Evolutionary conservation across 345 rosid genomes (phyloP).

Genomic region (Salix caprea): DNA sequence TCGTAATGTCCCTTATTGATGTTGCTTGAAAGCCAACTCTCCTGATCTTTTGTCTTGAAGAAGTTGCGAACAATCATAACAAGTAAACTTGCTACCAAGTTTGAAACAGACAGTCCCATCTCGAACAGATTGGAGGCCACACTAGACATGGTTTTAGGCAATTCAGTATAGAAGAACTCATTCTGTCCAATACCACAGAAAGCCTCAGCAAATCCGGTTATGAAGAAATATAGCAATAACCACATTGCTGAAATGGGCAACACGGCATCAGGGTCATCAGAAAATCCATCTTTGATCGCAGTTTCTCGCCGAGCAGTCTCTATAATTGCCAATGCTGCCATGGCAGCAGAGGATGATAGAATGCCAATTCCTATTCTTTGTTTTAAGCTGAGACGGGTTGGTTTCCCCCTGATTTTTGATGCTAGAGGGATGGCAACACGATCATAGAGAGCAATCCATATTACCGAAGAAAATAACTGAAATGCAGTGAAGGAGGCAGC

Average conservation of each 20-base stretch:
- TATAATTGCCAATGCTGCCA: conserved; percentile 28
- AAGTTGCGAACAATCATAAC: conserved; percentile 31
- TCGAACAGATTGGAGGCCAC: not conserved
- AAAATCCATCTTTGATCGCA: conserved; percentile 20
- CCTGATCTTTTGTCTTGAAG: conserved; percentile 43
- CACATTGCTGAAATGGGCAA: conserved; percentile 42
- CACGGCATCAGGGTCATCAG: conserved; percentile 16
- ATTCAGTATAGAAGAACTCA: no score
- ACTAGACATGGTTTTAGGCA: no score
- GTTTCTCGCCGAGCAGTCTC: conserved; percentile 29
- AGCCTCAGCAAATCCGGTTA: conserved; percentile 36
- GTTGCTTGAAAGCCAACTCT: conserved; percentile 66
- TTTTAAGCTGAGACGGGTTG: no score
- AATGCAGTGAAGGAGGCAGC: conserved; percentile 40
- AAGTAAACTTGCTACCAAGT: conserved; percentile 54
- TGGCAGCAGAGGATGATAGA: conserved; percentile 16
- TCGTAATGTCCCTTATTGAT: conserved; percentile 71
- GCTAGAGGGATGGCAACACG: conserved; percentile 29
- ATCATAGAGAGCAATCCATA: conserved; percentile 40
- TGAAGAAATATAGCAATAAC: conserved; percentile 32
- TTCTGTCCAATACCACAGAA: no score
- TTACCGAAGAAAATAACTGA: conserved; percentile 17
- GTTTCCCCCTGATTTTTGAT: not conserved
- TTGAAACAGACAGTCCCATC: conserved; percentile 28
- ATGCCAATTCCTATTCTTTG: conserved; percentile 44